Percentiles rank a stretch among this genome's conserved stretches.
Conservation (phyloP, 2,329 filamentous ascomycete genomes). For the Colletotrichum agaves region DNA sequence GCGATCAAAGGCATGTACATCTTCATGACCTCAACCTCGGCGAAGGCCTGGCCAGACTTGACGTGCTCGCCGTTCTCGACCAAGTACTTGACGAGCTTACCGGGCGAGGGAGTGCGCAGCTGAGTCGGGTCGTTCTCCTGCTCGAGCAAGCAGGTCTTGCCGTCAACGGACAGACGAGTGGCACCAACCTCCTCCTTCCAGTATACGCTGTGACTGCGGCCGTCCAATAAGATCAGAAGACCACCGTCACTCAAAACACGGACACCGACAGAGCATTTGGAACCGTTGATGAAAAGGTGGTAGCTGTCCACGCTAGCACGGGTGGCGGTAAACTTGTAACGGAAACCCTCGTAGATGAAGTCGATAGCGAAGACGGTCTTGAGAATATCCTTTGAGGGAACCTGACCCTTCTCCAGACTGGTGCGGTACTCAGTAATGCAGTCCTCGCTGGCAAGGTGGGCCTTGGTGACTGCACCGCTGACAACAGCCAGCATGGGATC, state of each 20-base stretch:
- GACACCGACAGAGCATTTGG: constrained; percentile 93
- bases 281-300: constrained; percentile 98
- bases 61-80: constrained; percentile 96
- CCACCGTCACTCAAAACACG: constrained; percentile 94
- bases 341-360: constrained; percentile 96
- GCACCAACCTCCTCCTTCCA: constrained; percentile 99
- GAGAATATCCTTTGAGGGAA: constrained; percentile 94
- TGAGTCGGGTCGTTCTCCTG: constrained; percentile 99
- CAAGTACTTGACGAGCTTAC: constrained; percentile 97
- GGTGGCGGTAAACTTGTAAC: constrained; percentile 98
- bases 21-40: constrained; percentile 99
- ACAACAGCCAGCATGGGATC: constrained; percentile 95
- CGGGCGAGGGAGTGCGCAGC: constrained; percentile 91
- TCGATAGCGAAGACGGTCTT: constrained; percentile 98
- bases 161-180: constrained; percentile 94
- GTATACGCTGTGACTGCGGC: constrained; percentile 97
- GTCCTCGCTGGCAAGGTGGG: constrained; percentile 90
- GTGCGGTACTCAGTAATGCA: constrained; percentile 88
- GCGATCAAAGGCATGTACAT: constrained; percentile 99
- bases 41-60: constrained; percentile 90
- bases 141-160: constrained; percentile 97
- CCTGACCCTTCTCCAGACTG: constrained; percentile 95
- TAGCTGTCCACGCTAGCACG: constrained; percentile 93
- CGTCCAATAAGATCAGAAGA: constrained; percentile 87
- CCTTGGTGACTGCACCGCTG: constrained; percentile 94